These are phyloP conservation scores for Exophiala mesophila DNA, from an alignment of 2,329 filamentous ascomycete genomes.

Conservation along the genomic window DNA sequence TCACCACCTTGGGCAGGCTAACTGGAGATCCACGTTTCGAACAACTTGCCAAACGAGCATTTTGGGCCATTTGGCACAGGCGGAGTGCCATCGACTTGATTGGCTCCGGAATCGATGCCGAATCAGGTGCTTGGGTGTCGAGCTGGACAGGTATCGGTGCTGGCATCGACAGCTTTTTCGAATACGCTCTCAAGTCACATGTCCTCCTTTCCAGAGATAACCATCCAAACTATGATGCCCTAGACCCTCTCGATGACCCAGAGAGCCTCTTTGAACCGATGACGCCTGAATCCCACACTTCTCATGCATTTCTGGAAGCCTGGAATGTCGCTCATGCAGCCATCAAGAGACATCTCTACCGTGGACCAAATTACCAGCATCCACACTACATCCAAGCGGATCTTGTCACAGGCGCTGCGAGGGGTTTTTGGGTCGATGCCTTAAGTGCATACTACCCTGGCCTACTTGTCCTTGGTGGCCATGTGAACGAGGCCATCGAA, in stretches of 20 bases:
- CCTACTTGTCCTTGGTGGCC: constrained; percentile 75
- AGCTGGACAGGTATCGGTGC: constrained; percentile 91
- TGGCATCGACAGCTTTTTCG: constrained; percentile 96
- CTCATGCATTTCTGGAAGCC: constrained; percentile 71
- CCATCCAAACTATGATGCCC: constrained; percentile 31
- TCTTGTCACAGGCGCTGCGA: constrained; percentile 76
- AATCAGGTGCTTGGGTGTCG: constrained; percentile 83
- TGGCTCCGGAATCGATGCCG: constrained; percentile 86
- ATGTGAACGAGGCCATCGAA: constrained; percentile 84
- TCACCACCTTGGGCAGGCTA: constrained; percentile 81
- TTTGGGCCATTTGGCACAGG: constrained; percentile 93
- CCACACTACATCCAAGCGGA: constrained; percentile 93
- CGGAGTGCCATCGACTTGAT: constrained; percentile 82
- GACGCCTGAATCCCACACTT: constrained; percentile 60
- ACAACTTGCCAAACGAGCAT: constrained; percentile 80
- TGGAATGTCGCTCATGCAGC: constrained; percentile 84
- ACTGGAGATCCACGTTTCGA: constrained; percentile 87
- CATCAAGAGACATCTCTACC: constrained; percentile 88
- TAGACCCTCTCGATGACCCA: constrained; percentile 46
- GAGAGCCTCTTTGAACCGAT: constrained; percentile 63
- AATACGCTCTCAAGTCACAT: constrained; percentile 93
- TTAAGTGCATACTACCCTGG: constrained; percentile 93
- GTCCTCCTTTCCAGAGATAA: constrained; percentile 77
- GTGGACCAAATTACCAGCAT: constrained; percentile 67
- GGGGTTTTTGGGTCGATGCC: constrained; percentile 94